Evolutionary conservation across 2,329 filamentous ascomycete genomes (phyloP), one percentile per base, ranked within the genome.

Genomic region (Pseudogymnoascus pannorum): DNA sequence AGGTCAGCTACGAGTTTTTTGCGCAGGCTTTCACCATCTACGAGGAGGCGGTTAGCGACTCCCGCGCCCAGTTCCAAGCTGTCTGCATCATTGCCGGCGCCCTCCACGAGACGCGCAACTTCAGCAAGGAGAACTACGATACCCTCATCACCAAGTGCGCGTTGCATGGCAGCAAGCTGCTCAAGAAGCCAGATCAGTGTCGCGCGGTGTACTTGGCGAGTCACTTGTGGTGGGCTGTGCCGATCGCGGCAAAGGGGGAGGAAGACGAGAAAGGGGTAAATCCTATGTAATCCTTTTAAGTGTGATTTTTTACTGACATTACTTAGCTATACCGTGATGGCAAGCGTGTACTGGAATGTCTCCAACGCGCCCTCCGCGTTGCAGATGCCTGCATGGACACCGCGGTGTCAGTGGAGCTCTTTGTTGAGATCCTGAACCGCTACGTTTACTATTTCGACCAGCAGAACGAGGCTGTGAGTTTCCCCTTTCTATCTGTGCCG

Each of bases 391-490:
- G 94, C 77, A 99, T 99, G 94, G 95, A 99, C 75, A 94, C 92
- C 6, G 91, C 92, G 5, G 92, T 97, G 3, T 97, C 92, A 2
- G 94, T 99, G 54, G 95, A 99, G 76, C 82, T 99, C 57, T 99
- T 99, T 75, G 93, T 99, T 62, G 94, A 99, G 77, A 99, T 99
- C 65, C 79, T 99, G 61, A 97, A 99, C 75, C 87, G 94, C 75
- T 99, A 99, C 73, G 92, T 97, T 60, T 99, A 99, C 75, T 99
- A 97, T 78, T 99, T 97, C 77, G 94, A 99, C 75, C 93, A 99
- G 75, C 91, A 96, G 73, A 99, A 99, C 75, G 94, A 99, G 77
- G 92, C 92, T 67, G 94, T 84, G 75, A 76, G 81, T 74, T 20
- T n/a, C 11, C 35, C 24, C 18, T 40, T 26, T 54, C 16, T 40